A percentile compares a stretch with the other conserved stretches of the same genome.
Conservation (phyloP, 345 rosid genomes). For the Lumnitzera littorea region DNA sequence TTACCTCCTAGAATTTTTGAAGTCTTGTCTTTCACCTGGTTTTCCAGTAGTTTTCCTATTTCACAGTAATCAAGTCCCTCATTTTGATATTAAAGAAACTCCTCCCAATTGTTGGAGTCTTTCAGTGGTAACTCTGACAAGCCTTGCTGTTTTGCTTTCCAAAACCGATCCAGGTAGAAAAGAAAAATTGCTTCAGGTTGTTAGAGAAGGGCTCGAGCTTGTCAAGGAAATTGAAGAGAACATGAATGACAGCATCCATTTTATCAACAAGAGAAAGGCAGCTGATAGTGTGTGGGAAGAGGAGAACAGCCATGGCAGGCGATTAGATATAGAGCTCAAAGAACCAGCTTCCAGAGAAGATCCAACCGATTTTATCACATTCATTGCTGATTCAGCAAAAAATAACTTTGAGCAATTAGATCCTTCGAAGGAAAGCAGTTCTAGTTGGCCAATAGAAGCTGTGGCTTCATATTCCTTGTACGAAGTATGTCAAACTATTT, state of each 20-base stretch:
- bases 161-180: no score
- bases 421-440: neutral
- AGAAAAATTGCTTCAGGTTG: constrained; percentile 33
- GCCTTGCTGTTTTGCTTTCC: no score
- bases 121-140: no score
- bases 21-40: no score
- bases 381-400: constrained; percentile 2
- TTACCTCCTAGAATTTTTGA: constrained; percentile 19
- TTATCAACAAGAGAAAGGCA: constrained; percentile 37
- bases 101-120: no score
- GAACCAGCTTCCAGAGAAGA: constrained; percentile 32
- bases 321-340: constrained; percentile 61
- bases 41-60: no score
- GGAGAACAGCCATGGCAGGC: constrained; percentile 56
- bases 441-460: constrained; percentile 33
- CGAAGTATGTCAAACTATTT: constrained; percentile 56
- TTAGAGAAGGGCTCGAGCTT: constrained; percentile 50
- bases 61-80: no score
- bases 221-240: constrained; percentile 42
- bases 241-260: constrained; percentile 23
- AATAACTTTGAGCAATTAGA: no score
- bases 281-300: constrained; percentile 53
- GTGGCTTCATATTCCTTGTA: no score
- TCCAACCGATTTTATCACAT: neutral
- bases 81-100: no score